Base-by-base conservation (phyloP, 2,329 filamentous ascomycete genomes). In the Penicillium psychrosexuale region DNA sequence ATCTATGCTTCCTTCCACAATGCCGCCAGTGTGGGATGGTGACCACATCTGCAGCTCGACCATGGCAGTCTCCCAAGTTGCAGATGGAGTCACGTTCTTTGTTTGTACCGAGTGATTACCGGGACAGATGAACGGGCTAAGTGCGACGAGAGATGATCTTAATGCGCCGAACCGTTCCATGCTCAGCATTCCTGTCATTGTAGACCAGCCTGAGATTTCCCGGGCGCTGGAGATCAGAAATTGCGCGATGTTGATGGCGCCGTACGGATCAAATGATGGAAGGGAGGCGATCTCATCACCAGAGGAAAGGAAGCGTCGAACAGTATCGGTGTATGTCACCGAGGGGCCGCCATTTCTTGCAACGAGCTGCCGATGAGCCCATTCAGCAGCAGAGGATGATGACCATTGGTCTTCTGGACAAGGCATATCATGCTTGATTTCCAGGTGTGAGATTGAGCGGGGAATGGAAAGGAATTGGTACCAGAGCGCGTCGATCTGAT, bases 341-440 rank as follows among this genome's bases (percentile, higher is more conserved):
- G 55, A 44, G 49, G 55, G 30, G 13, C 72, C 71, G 61, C 73
- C 70, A 28, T 47, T 37, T 9, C 34, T 48, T 2, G 53, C 28
- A 2, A 62, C 27, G 2, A 66, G 63, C 9, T 59, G 62, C 6
- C 51, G 48, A 43, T 66, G 64, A 1, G 64, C 64, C 64, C 64
- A 66, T 31, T 73, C 68, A 1, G 65, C 66, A 8, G 74, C 64
- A 1, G 75, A 72, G 1, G 67, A 53, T 2, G 76, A 74, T 3
- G 50, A 57, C 76, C 76, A 78, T 50, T 67, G 66, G 13, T 67
- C 66, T 43, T 69, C 66, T 0, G 73, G 69, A 45, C 72, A 77
- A 1, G 76, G 76, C 4, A 78, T 63, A 15, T 75, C 70, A 49
- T 77, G 73, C 56, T 77, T 78, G 57, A 78, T 72, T 62, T 78